Evolutionary conservation across 768 basidiomycete genomes (phyloP).

Genomic region (Rubroboletus satanas): DNA sequence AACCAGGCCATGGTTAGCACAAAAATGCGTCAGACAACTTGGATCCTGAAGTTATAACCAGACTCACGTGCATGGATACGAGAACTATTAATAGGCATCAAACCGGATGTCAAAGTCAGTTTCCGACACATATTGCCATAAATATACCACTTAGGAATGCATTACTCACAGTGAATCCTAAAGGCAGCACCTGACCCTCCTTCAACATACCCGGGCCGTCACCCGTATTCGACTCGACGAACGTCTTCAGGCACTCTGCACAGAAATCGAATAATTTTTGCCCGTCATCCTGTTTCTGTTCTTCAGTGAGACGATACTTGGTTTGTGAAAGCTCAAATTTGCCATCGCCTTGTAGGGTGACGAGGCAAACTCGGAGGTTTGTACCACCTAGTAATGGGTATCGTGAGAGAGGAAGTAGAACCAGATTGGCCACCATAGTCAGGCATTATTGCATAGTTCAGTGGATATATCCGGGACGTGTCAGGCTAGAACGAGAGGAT

Average conservation of each 20-base stretch:
- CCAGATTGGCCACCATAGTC: neutral
- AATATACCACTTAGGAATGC: neutral
- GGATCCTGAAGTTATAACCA: neutral
- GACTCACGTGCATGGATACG: conserved; percentile 88
- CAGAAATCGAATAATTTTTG: conserved; percentile 96
- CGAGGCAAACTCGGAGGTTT: conserved; percentile 97
- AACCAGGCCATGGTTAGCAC: neutral
- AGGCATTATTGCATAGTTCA: neutral
- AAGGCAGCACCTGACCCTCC: conserved; percentile 60
- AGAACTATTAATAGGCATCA: conserved; percentile 57
- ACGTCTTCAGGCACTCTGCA: conserved; percentile 87
- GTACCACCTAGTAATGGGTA: conserved; percentile 65
- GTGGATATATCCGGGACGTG: neutral
- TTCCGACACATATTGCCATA: neutral
- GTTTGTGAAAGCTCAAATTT: conserved; percentile 98
- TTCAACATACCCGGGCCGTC: conserved; percentile 46
- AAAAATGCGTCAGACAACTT: neutral
- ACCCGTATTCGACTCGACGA: conserved; percentile 71
- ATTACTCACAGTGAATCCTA: conserved; percentile 88
- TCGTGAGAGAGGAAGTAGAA: neutral
- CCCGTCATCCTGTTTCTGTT: conserved; percentile 98
- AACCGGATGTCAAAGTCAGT: conserved; percentile 6
- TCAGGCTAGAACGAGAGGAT: neutral
- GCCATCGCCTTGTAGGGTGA: conserved; percentile 85
- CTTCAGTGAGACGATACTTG: conserved; percentile 95